Percentiles rank a stretch among this genome's conserved stretches.
These are phyloP conservation scores for Annulohypoxylon maeteangense DNA, from an alignment of 495 filamentous ascomycete species.

Conservation along the genomic window DNA sequence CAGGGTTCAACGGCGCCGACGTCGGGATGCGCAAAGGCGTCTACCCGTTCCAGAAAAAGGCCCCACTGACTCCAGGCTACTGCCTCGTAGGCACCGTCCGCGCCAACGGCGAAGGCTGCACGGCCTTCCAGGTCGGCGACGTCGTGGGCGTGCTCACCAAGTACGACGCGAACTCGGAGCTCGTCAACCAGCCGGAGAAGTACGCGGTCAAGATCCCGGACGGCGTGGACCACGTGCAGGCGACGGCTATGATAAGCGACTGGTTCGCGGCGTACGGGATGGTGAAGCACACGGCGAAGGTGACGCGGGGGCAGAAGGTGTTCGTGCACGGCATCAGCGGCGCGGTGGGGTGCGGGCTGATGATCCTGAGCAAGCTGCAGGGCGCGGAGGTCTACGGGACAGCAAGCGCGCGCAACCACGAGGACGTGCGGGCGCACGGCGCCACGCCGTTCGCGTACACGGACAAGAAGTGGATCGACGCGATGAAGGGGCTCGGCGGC, in stretches of 20 bases:
- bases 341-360: constrained; percentile 52
- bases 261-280: constrained; percentile 58
- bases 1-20: constrained; percentile 55
- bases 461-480: constrained; percentile 57
- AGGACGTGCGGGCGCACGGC: constrained; percentile 39
- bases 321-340: constrained; percentile 60
- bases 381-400: constrained; percentile 59
- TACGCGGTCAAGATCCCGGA: constrained; percentile 52
- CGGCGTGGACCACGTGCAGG: constrained; percentile 49
- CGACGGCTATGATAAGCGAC: constrained; percentile 49
- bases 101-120: constrained; percentile 43
- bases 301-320: constrained; percentile 51
- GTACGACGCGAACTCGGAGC: constrained; percentile 55
- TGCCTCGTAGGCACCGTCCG: constrained; percentile 52
- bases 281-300: constrained; percentile 50
- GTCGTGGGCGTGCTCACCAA: constrained; percentile 51
- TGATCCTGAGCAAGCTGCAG: constrained; percentile 47
- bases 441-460: constrained; percentile 55
- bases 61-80: constrained; percentile 58
- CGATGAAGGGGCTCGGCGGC: constrained; percentile 54
- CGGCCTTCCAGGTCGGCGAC: constrained; percentile 47
- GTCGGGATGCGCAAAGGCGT: constrained; percentile 56
- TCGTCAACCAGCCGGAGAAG: constrained; percentile 54
- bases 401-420: constrained; percentile 53
- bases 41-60: constrained; percentile 53